phyloP scores from a whole-genome alignment of 331 rosid species.

The Saraca asoca region DNA sequence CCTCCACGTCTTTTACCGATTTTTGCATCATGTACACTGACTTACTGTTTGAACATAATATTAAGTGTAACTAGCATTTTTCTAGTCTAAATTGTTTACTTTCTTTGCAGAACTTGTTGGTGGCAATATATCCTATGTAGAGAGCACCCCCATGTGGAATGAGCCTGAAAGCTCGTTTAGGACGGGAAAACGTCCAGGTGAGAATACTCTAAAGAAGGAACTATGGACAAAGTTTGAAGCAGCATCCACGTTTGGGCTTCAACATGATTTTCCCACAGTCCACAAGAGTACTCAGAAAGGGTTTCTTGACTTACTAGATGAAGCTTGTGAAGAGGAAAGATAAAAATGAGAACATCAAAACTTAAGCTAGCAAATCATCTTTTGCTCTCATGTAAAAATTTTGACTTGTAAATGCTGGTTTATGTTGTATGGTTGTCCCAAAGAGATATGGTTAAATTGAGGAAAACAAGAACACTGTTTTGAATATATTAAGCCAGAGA shows the following conservation, averaged over 20 bases:
- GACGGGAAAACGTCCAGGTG: constrained; percentile 71
- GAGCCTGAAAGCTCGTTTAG: constrained; percentile 51
- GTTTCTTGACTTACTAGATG: constrained; percentile 82
- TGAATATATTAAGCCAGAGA: no score
- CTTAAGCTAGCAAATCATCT: constrained; percentile 32
- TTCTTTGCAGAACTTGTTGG: constrained; percentile 44
- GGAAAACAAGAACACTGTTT: no score
- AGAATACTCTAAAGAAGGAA: constrained; percentile 87
- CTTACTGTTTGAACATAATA: no score
- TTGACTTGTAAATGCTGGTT: constrained; percentile 41
- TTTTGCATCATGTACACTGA: no score
- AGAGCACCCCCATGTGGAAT: constrained; percentile 68
- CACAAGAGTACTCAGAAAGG: constrained; percentile 50
- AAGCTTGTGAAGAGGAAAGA: constrained; percentile 63
- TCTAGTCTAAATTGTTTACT: background rate
- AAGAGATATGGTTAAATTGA: no score
- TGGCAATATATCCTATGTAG: constrained; percentile 38
- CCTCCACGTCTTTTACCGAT: no score
- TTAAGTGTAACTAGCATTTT: no score
- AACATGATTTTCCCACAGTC: constrained; percentile 27
- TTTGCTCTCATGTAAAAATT: constrained; percentile 16
- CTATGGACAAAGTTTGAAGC: constrained; percentile 88
- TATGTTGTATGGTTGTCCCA: constrained; percentile 32
- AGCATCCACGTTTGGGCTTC: constrained; percentile 53
- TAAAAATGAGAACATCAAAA: constrained; percentile 17